Conservation (phyloP, 306 rosid species). For the Lithocarpus polystachyus region DNA sequence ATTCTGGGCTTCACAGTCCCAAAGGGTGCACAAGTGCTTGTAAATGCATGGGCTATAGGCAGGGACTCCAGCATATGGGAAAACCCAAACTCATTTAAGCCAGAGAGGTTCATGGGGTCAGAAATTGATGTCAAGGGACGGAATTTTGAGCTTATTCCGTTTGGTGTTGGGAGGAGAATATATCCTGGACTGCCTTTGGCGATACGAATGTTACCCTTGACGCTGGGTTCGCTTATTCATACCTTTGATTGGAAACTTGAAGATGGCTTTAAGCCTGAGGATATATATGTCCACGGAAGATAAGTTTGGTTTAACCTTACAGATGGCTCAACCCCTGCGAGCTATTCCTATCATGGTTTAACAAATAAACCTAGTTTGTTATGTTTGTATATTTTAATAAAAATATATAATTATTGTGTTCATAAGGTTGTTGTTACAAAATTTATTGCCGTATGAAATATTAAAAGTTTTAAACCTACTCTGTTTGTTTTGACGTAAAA, state of each 20-base stretch:
- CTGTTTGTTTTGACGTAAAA: too few species aligned
- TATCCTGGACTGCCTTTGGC: constrained; percentile 48
- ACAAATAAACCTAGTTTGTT: too few species aligned
- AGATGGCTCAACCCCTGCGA: constrained; percentile 25
- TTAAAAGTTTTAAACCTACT: too few species aligned
- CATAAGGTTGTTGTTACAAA: too few species aligned
- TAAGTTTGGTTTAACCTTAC: constrained; percentile 20
- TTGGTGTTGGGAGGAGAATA: constrained; percentile 36
- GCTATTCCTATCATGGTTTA: neutral
- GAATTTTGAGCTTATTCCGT: constrained; percentile 40
- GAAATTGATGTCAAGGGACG: constrained; percentile 15
- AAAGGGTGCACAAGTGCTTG: constrained; percentile 36
- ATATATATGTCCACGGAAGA: constrained; percentile 27
- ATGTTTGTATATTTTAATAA: too few species aligned
- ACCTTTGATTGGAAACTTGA: constrained; percentile 41
- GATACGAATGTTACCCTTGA: constrained; percentile 30
- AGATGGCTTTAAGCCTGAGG: constrained; percentile 14
- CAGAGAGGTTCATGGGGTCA: constrained; percentile 23
- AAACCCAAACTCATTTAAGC: constrained; percentile 35
- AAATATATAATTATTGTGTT: too few species aligned
- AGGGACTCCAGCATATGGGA: constrained; percentile 45
- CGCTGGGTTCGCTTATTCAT: constrained; percentile 40
- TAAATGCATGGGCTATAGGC: constrained; percentile 51
- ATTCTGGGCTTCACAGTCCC: constrained; percentile 43
- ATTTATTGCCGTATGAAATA: too few species aligned